phyloP scores from a whole-genome alignment of 1,139 yeast genomes.

The Debaryomyces udenii region DNA sequence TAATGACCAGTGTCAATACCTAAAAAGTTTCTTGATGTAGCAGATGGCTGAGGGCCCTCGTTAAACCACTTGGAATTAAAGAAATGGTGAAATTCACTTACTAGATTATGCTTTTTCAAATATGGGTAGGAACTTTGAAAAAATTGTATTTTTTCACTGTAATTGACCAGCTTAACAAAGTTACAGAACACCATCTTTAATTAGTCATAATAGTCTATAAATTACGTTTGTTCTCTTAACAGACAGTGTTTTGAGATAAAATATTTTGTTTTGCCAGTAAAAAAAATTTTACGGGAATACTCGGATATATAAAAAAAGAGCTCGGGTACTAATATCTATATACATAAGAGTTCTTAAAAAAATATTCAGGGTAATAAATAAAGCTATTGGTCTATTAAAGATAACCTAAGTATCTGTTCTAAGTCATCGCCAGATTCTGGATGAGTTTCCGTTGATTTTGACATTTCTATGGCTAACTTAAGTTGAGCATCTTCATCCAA shows the following conservation, averaged over 20 bases:
- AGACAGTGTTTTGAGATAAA: not conserved
- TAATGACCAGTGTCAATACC: conserved; percentile 46
- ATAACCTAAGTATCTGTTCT: conserved; percentile 18
- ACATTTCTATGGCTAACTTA: conserved; percentile 27
- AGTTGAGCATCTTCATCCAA: conserved; percentile 28
- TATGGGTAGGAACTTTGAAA: conserved; percentile 47
- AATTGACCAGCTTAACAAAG: conserved; percentile 32
- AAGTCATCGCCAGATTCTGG: conserved; percentile 16
- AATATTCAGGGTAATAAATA: not conserved
- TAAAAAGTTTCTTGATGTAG: conserved; percentile 27
- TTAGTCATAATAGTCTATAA: conserved; percentile 5
- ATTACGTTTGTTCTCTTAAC: not conserved
- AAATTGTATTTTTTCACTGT: conserved; percentile 33
- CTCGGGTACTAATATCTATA: not conserved
- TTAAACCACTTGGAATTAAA: conserved; percentile 28
- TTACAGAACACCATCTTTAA: conserved; percentile 26
- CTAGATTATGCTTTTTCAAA: conserved; percentile 27
- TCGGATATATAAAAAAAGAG: conserved; percentile 1
- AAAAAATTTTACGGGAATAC: conserved; percentile 1
- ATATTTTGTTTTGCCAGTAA: not conserved
- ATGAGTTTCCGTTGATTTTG: conserved; percentile 16
- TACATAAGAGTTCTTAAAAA: not conserved
- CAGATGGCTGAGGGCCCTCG: conserved; percentile 39
- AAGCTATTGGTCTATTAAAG: conserved; percentile 19
- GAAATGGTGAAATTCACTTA: conserved; percentile 23